Conservation (phyloP, 176 grass and related monocot genomes). For the Bolboschoenus planiculmis region DNA sequence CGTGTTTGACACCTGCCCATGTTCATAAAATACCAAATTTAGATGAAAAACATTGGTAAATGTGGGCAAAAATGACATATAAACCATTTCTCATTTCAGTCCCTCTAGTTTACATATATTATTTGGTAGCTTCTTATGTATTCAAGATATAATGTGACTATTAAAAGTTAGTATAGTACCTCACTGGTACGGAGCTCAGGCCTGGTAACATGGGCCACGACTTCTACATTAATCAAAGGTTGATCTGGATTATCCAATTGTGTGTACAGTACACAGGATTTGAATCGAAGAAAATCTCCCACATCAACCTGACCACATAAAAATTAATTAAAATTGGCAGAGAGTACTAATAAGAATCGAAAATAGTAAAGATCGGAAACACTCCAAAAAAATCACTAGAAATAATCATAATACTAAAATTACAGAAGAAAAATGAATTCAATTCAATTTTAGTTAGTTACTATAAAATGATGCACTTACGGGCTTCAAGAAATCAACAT, state of each 20-base stretch:
- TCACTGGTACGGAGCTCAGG: constrained; percentile 87
- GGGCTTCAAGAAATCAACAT: constrained; percentile 94
- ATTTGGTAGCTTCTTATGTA: neutral
- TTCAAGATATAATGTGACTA: neutral
- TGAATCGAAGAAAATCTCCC: constrained; percentile 90
- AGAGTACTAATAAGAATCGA: neutral
- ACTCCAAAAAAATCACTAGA: neutral
- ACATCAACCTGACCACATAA: constrained; percentile 66
- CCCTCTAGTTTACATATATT: neutral
- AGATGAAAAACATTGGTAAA: neutral
- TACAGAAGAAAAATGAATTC: neutral
- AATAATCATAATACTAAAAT: neutral
- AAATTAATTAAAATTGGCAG: neutral
- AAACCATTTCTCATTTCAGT: too few species aligned
- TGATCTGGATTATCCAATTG: constrained; percentile 70
- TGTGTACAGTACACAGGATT: constrained; percentile 90
- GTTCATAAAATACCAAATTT: neutral
- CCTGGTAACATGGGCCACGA: constrained; percentile 92
- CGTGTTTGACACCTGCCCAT: constrained; percentile 69
- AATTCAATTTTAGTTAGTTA: neutral
- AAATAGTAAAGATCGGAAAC: neutral
- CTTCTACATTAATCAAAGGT: constrained; percentile 82
- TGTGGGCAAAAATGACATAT: neutral
- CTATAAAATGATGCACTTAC: constrained; percentile 40
- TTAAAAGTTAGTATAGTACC: constrained; percentile 29